Base-by-base conservation (phyloP, 805 yeast genomes). In the Suhomyces prunicola region DNA sequence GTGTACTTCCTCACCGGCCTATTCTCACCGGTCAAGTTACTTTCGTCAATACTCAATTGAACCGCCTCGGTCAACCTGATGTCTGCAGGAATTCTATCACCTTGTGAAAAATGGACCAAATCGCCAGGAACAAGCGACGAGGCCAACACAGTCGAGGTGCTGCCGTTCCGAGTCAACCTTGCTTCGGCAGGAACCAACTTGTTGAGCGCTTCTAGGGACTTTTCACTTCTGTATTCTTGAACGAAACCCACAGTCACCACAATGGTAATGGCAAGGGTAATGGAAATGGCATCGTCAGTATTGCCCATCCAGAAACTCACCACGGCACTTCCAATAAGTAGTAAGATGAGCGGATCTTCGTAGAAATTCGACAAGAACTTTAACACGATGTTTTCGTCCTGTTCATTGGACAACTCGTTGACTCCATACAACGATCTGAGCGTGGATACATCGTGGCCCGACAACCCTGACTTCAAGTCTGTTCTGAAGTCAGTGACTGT, bases 1-100 rank as follows among this genome's bases (percentile, higher is more conserved):
- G 76, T 67, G 4, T 71, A 66, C 64, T 94, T 94, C 57, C 78
- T 81, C 6, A 90, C 96, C 0, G 98, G 97, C 40, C 85, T 82
- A 50, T 90, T 90, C 72, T 94, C 99, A 55, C 99, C 99, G 1
- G 99, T 94, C 58, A 94, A 80, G 65, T 90, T 90, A 71, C 96
- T 86, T 73, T 94, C 99, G 72, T 94, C 99, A 52, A 94, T 85
- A 22, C 87, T 75, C 57, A 94, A 77, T 64, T 90, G 96, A 23
- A 85, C 88, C 8, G 96, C 83, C 54, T 86, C 86, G 4, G 84
- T 79, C 52, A 94, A 76, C 64, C 99, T 82, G 27, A 94, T 73
- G 70, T 94, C 99, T 0, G 99, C 99, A 1, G 99, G 99, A 51
- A 94, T 87, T 60, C 97, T 80, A 71, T 94, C 99, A 60, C 99